Percentiles rank a stretch among this genome's conserved stretches.
Evolutionary conservation across 208 protist genomes (phyloP).

Genomic region (Herpetomonas tarakana): DNA sequence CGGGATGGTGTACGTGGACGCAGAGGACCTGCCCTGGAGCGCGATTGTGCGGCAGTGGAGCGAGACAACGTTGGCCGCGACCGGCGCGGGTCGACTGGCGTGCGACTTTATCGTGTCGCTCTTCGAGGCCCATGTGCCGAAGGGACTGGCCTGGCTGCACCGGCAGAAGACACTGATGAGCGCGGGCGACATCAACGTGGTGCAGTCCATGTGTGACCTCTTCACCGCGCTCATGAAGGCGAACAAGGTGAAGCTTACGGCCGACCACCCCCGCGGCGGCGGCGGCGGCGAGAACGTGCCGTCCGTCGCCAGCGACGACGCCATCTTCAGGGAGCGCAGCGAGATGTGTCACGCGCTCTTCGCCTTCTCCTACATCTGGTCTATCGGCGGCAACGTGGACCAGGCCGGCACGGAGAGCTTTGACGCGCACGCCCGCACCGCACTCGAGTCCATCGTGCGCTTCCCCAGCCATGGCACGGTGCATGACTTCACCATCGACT

Average conservation of each 20-base stretch:
- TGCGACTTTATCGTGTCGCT: constrained; percentile 84
- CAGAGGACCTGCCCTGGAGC: constrained; percentile 91
- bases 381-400: constrained; percentile 94
- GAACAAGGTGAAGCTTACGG: constrained; percentile 74
- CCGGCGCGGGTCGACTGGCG: constrained; percentile 53
- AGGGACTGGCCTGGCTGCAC: constrained; percentile 88
- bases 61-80: constrained; percentile 62
- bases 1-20: constrained; percentile 98
- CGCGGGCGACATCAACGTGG: constrained; percentile 91
- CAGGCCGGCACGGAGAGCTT: constrained; percentile 87
- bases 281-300: constrained; percentile 35
- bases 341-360: constrained; percentile 90
- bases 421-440: constrained; percentile 78
- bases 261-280: constrained; percentile 57
- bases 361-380: constrained; percentile 96
- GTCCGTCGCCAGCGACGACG: constrained; percentile 59
- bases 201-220: constrained; percentile 91
- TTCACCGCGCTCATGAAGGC: constrained; percentile 81
- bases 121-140: constrained; percentile 86
- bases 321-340: constrained; percentile 81
- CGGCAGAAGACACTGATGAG: constrained; percentile 82
- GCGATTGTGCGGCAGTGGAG: constrained; percentile 90
- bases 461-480: constrained; percentile 89
- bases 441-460: constrained; percentile 82
- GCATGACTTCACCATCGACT: constrained; percentile 95